Evolutionary conservation across 805 yeast genomes (phyloP).

Genomic region (Metschnikowia picachoensis): DNA sequence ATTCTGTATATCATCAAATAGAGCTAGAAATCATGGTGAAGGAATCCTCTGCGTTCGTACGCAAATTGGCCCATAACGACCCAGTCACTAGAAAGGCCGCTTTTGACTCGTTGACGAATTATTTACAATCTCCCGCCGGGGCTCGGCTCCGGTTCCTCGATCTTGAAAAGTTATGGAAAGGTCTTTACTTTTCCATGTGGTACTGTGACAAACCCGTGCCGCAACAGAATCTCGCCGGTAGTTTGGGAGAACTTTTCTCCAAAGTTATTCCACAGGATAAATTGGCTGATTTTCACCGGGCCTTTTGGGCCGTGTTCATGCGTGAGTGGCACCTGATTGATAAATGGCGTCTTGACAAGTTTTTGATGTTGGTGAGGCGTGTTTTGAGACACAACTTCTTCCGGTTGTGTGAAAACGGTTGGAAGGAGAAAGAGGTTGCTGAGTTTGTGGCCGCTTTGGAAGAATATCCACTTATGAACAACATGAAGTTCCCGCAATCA

Average conservation of each 20-base stretch:
- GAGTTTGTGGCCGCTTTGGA: slow-evolving; percentile 42
- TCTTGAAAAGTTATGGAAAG: slow-evolving; percentile 88
- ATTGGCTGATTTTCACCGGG: slow-evolving; percentile 52
- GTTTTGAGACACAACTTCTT: slow-evolving; percentile 62
- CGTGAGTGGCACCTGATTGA: slow-evolving; percentile 85
- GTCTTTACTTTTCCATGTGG: slow-evolving; percentile 96
- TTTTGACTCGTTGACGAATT: slow-evolving; percentile 57
- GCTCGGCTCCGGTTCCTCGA: slow-evolving; percentile 48
- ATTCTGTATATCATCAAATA: not conserved
- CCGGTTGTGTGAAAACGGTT: slow-evolving; percentile 48
- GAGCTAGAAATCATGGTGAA: slow-evolving; percentile 9
- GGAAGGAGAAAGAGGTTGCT: slow-evolving; percentile 45
- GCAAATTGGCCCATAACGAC: slow-evolving; percentile 79
- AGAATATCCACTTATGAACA: slow-evolving; percentile 53
- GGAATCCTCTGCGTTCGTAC: slow-evolving; percentile 56
- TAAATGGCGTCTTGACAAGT: slow-evolving; percentile 85
- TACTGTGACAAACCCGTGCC: slow-evolving; percentile 90
- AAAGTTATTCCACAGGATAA: slow-evolving; percentile 39
- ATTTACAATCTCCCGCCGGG: slow-evolving; percentile 41
- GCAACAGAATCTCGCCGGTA: slow-evolving; percentile 78
- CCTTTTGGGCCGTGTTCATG: slow-evolving; percentile 77
- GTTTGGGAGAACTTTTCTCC: slow-evolving; percentile 57
- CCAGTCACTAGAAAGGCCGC: slow-evolving; percentile 74
- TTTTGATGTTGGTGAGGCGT: slow-evolving; percentile 73
- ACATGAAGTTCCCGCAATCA: slow-evolving; percentile 60